These are phyloP conservation scores for Podospora anserina DNA, from an alignment of 495 filamentous ascomycete genomes.

Conservation along the genomic window DNA sequence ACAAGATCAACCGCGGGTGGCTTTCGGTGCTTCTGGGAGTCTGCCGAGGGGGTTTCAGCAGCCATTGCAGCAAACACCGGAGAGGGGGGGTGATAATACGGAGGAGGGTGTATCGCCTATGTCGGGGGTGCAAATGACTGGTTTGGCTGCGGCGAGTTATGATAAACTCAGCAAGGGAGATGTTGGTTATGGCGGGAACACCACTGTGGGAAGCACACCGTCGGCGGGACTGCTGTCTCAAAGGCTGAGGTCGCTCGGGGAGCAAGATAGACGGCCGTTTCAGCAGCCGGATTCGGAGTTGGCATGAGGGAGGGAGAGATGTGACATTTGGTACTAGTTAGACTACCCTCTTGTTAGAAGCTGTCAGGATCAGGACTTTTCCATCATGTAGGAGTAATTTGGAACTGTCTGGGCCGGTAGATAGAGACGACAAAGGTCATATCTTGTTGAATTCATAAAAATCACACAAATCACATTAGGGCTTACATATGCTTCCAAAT, in stretches of 20 bases:
- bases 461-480: too few species aligned
- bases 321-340: too few species aligned
- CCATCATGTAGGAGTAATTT: too few species aligned
- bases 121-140: neutral
- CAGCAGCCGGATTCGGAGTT: neutral
- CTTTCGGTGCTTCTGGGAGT: neutral
- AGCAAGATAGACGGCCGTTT: conserved; percentile 13
- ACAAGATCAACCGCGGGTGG: neutral
- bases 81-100: too few species aligned
- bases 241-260: conserved; percentile 42
- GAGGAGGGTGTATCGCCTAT: neutral
- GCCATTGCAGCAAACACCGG: neutral
- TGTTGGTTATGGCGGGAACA: conserved; percentile 62
- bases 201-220: conserved; percentile 20
- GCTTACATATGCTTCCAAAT: too few species aligned
- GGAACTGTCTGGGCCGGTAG: too few species aligned
- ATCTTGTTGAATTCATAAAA: too few species aligned
- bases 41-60: neutral
- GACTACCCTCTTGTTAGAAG: too few species aligned
- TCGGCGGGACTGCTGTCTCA: conserved; percentile 46
- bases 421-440: too few species aligned
- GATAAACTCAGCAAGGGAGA: conserved; percentile 55
- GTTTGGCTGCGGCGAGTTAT: neutral
- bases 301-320: neutral
- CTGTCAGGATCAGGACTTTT: too few species aligned